phyloP scores from a whole-genome alignment of 2,329 filamentous ascomycete species.

The Claviceps sp. region DNA sequence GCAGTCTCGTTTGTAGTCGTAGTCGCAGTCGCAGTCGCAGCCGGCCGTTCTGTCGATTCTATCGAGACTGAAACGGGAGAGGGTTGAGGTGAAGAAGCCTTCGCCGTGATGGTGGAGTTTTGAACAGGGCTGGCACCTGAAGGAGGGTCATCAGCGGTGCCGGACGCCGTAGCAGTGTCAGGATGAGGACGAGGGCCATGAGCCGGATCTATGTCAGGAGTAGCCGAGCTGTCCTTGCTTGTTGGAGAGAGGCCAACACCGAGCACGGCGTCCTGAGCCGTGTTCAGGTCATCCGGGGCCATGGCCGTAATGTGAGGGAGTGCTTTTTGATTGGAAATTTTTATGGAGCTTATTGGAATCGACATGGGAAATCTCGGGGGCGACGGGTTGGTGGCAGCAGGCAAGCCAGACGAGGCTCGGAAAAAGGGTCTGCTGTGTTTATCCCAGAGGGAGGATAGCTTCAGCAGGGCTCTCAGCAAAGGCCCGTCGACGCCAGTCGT shows the following conservation, averaged over 20 bases:
- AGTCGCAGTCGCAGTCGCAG: not conserved
- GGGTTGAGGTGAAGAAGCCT: constrained; percentile 2
- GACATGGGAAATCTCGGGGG: constrained; percentile 15
- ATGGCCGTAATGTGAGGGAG: constrained; percentile 7
- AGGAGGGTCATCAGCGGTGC: constrained; percentile 7
- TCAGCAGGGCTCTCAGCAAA: not conserved
- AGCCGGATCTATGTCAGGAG: constrained; percentile 10
- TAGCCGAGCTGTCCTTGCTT: constrained; percentile 10
- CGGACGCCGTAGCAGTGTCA: constrained; percentile 2
- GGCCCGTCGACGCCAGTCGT: constrained; percentile 1
- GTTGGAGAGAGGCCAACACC: constrained; percentile 14
- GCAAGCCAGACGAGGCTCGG: constrained; percentile 3
- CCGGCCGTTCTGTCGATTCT: not conserved
- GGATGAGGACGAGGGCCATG: constrained; percentile 4
- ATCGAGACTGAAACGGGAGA: constrained; percentile 1
- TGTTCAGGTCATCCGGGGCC: constrained; percentile 16
- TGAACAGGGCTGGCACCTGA: constrained; percentile 2
- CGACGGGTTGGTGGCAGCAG: not conserved
- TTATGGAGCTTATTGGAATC: constrained; percentile 21
- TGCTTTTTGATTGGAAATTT: constrained; percentile 22
- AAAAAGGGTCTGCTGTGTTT: not conserved
- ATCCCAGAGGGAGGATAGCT: constrained; percentile 1
- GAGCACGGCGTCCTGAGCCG: constrained; percentile 17
- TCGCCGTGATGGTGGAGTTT: not conserved
- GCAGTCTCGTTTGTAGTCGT: not conserved